Base-by-base conservation (phyloP, 2,329 filamentous ascomycete genomes). In the Pestalotiopsis sp. region DNA sequence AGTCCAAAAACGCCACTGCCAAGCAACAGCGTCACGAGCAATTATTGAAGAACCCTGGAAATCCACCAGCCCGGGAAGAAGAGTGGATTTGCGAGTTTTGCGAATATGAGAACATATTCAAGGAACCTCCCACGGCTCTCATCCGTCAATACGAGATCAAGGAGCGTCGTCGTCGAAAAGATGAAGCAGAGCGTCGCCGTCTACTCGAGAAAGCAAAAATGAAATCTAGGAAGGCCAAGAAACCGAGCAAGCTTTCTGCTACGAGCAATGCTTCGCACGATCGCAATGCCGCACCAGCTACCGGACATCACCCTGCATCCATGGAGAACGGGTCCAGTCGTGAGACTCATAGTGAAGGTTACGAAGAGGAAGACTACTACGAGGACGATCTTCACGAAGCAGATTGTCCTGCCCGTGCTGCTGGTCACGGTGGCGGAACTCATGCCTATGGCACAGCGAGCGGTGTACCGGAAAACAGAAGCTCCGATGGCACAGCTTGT, bases 1-100 rank as follows among this genome's bases (percentile, higher is more conserved):
- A 93, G 74, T 91, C 92, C 72, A 87, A 89, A 68, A 97, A 96
- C 78, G 89, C 89, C 70, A 90, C 92, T 36, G 95, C 94, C 31
- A 90, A 90, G 27, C 90, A 94, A 72, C 92, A 96, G 6, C 91
- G 92, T 69, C 88, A 93, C 61, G 87, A 93, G 75, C 93, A 96
- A 70, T 89, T 93, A 74, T 91, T 92, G 72, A 87, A 89, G 68
- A 97, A 96, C 78, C 89, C 89, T 70, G 90, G 92, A 74, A 91
- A 93, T 75, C 92, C 93, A 1, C 92, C 92, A 1, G 82, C 83
- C 40, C 73, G 74, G 1, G 92, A 93, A 72, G 93, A 97, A 70
- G 88, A 94, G 65, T 98, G 95, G 93, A 94, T 98, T 61, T 99
- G 96, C 81, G 93, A 98, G 76, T 98, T 98, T 78, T 99, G 96